Base-by-base conservation (phyloP, 2,329 filamentous ascomycete genomes). In the Xylariomycetidae sp. region DNA sequence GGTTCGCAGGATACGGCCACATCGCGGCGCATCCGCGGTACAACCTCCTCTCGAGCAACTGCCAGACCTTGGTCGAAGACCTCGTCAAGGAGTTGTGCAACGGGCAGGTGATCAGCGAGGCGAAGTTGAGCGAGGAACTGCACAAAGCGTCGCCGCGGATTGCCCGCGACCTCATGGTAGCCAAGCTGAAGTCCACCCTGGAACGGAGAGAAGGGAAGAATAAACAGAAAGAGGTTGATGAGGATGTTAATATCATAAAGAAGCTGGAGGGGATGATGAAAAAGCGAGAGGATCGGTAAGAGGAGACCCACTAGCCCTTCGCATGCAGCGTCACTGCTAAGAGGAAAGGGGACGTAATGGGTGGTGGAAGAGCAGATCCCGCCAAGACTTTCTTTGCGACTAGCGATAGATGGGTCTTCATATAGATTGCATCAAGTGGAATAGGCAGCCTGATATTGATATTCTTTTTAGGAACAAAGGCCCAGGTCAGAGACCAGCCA, bases 51-150 rank as follows among this genome's bases (percentile, higher is more conserved):
- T 44, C 47, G 18, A 55, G 47, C 32, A 58, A 57, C 37, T 58
- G 54, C 25, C 54, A 58, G 35, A 47, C 55, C 32, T 28, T 58
- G 34, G 53, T 48, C 3, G 56, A 57, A 37, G 47, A 36, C 12
- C 47, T 58, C 2, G 52, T 58, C 25, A 46, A 40, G 27, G 39
- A 54, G 14, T 30, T 58, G 6, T 58, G 56, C 32, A 34, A 58
- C 25, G 50, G 52, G 25, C 54, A 45, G 32, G 30, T 51, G 12
- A 53, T 58, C 32, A 56, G 50, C 31, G 47, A 53, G 42, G 43
- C 50, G 13, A 58, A 55, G 37, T 37, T 58, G 10, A 49, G 46
- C 18, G 53, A 56, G 20, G 54, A 58, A 36, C 35, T 56, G 14
- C 39, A 40, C 14, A 35, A 50, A 19, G 42, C 42, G 6, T 56